A percentile compares a stretch with the other conserved stretches of the same genome.
phyloP scores from a whole-genome alignment of 1,284 basidiomycete genomes.

The Apiotrichum gracile region DNA sequence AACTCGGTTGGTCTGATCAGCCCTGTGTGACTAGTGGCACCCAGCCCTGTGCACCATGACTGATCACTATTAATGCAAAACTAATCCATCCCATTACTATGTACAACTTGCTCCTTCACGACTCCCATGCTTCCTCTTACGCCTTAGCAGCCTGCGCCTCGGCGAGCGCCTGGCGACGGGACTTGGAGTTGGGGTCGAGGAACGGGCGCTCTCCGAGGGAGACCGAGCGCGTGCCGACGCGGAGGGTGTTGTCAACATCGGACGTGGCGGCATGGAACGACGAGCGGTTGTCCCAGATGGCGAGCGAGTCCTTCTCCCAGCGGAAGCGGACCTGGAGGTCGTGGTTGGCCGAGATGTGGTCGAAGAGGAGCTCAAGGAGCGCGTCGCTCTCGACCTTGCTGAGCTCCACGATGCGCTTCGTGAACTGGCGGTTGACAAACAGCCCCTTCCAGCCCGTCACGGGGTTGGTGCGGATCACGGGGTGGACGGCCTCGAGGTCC shows the following conservation, averaged over 20 bases:
- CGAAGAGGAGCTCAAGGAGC: conserved; percentile 22
- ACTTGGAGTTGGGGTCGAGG: conserved; percentile 41
- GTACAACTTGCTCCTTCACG: no score
- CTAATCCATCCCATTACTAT: no score
- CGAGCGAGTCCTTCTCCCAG: conserved; percentile 45
- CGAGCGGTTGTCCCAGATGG: conserved; percentile 27
- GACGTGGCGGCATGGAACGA: conserved; percentile 34
- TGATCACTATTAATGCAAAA: no score
- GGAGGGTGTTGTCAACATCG: conserved; percentile 49
- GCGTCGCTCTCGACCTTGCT: conserved; percentile 53
- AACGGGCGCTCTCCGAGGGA: conserved; percentile 60
- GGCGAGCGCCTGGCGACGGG: conserved; percentile 11
- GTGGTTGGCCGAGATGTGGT: conserved; percentile 53
- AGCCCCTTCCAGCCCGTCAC: conserved; percentile 71
- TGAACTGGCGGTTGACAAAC: conserved; percentile 62
- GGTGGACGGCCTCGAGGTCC: conserved; percentile 60
- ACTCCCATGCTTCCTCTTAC: no score
- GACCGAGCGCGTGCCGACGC: conserved; percentile 58
- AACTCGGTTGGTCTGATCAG: no score
- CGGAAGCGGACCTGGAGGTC: conserved; percentile 57
- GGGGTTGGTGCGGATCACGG: conserved; percentile 42
- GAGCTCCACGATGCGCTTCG: conserved; percentile 58
- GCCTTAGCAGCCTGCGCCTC: no score
- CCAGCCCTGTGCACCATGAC: no score
- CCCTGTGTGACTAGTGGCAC: no score